phyloP scores from a whole-genome alignment of 768 basidiomycete genomes.

The Russula griseocarnosa region DNA sequence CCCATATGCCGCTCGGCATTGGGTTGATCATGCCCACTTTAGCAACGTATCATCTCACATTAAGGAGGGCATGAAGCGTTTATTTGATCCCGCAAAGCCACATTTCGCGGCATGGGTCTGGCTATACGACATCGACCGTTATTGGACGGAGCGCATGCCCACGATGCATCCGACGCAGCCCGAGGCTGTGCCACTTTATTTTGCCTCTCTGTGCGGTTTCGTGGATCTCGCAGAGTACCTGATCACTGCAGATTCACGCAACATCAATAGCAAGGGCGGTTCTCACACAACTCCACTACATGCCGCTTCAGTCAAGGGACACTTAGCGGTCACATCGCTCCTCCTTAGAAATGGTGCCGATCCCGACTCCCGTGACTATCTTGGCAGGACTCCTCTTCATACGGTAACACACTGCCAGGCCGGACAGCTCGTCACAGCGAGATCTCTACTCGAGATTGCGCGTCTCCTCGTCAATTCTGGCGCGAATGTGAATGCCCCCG shows the following conservation, averaged over 20 bases:
- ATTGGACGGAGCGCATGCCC: not conserved
- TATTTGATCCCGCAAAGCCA: conserved; percentile 5
- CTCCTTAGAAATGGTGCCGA: not conserved
- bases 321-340: not conserved
- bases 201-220: conserved; percentile 12
- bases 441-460: not conserved
- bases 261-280: not conserved
- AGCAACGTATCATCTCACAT: not conserved
- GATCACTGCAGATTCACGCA: not conserved
- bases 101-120: conserved; percentile 16
- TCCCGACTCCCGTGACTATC: not conserved
- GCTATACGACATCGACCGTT: conserved; percentile 6
- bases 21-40: conserved; percentile 9
- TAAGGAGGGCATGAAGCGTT: not conserved
- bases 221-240: not conserved
- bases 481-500: not conserved
- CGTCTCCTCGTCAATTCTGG: not conserved
- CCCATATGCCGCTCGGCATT: conserved; percentile 14
- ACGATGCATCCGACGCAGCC: not conserved
- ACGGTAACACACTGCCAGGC: not conserved
- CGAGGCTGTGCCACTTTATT: not conserved
- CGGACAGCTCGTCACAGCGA: not conserved
- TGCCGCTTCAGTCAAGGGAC: not conserved
- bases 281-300: not conserved
- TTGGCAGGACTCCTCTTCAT: not conserved